phyloP scores from a whole-genome alignment of 768 basidiomycete genomes.

The Leccinum fibrillosum region DNA sequence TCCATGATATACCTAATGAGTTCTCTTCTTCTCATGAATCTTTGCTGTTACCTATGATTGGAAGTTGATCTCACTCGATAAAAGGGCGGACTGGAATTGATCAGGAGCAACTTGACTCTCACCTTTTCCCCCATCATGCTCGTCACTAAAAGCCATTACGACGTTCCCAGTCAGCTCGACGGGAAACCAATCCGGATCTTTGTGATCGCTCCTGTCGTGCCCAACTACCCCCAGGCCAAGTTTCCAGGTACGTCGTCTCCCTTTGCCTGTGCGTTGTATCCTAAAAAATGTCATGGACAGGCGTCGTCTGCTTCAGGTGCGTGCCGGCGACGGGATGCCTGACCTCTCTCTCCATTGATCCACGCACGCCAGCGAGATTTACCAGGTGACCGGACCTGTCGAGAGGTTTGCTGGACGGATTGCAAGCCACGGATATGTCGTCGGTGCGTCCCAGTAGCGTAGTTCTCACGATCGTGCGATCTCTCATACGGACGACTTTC shows the following conservation, averaged over 20 bases:
- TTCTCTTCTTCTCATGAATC: not conserved
- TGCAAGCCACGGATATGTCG: slow-evolving; percentile 81
- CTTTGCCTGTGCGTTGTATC: not conserved
- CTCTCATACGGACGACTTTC: not conserved
- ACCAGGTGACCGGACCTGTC: slow-evolving; percentile 96
- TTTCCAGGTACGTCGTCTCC: slow-evolving; percentile 63
- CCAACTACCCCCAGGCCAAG: slow-evolving; percentile 84
- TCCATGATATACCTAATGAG: not conserved
- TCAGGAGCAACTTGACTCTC: not conserved
- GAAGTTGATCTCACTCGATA: not conserved
- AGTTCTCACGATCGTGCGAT: not conserved
- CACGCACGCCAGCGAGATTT: slow-evolving; percentile 71
- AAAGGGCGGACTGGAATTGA: no score
- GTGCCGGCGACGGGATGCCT: not conserved
- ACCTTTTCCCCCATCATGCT: slow-evolving; percentile 58
- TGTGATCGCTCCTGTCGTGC: slow-evolving; percentile 74
- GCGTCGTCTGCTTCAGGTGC: slow-evolving; percentile 81
- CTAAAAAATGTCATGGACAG: slow-evolving; percentile 33
- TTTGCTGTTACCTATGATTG: not conserved
- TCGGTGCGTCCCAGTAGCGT: slow-evolving; percentile 47
- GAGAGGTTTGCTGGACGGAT: slow-evolving; percentile 88
- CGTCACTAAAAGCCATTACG: slow-evolving; percentile 74
- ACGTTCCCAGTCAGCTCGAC: slow-evolving; percentile 69
- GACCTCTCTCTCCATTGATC: not conserved
- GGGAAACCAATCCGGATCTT: slow-evolving; percentile 75